These are phyloP conservation scores for Avena insularis DNA, from an alignment of 176 grass and related monocot genomes.

Conservation along the genomic window DNA sequence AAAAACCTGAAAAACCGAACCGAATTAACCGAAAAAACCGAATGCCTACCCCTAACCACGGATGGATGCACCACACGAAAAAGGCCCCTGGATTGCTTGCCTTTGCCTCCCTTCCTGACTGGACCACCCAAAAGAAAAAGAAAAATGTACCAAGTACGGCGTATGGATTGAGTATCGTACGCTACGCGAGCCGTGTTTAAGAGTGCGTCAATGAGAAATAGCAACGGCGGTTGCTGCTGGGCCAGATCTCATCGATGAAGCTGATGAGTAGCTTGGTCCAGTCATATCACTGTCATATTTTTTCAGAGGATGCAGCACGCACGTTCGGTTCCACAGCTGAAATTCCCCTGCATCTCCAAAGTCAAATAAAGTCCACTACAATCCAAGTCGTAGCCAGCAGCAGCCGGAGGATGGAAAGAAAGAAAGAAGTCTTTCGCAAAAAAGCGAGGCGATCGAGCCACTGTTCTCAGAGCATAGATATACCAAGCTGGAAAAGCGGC, in stretches of 20 bases:
- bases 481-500: conserved; percentile 40
- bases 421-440: conserved; percentile 3
- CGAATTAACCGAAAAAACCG: too few relatives aligned
- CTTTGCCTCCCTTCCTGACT: background rate
- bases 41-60: too few relatives aligned
- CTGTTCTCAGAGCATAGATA: conserved; percentile 7
- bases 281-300: background rate
- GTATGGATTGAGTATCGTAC: background rate
- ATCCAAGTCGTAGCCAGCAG: background rate
- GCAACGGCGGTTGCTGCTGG: background rate
- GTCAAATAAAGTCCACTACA: background rate
- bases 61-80: background rate
- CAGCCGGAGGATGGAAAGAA: background rate
- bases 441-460: conserved; percentile 30
- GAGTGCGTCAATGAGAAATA: background rate
- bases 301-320: background rate
- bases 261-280: too few relatives aligned
- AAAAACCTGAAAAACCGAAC: too few relatives aligned
- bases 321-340: background rate
- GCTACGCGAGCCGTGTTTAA: background rate
- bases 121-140: background rate
- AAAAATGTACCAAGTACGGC: background rate
- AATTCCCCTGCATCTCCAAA: background rate
- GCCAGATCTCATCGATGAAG: background rate
- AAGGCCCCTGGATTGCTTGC: background rate